Evolutionary conservation across 768 basidiomycete species (phyloP), one percentile per base, ranked within the genome.

Genomic region (Tulasnella calospora): DNA sequence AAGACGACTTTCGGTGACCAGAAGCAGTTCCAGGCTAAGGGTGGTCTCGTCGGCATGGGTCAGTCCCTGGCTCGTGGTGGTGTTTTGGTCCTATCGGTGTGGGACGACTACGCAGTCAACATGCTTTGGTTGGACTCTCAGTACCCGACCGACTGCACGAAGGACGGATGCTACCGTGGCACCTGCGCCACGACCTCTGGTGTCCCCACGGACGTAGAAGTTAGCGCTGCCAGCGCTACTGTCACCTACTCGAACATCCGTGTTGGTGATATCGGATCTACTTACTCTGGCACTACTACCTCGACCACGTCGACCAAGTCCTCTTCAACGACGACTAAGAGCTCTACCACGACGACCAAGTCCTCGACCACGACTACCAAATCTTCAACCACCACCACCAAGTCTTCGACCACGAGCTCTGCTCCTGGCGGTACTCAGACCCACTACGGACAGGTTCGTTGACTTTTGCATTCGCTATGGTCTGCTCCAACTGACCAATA

Each of bases 101-200:
- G 89, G 89, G 89, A 89, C 82, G 89, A 89, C 84, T 85, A 89
- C 81, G 84, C 84, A 41, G 89, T 83, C 79, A 84, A 86, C 83
- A 89, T 89, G 89, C 33, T 78, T 5, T 73, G 71, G 76, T 69
- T 78, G 33, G 79, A 79, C 46, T 35, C 33, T 51, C 36, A 46
- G 69, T 79, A 79, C 57, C 79, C 79, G 40, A 55, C 71, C 71
- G 55, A 38, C 61, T 36, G 30, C 36, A 35, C 79, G 2, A 30
- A n/a, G 15, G 79, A 79, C 57, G 79, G 79, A 69, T 38, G 80
- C 71, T 27, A 51, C 30, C 79, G 79, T 38, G 79, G 79, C 13
- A 79, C 79, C 21, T 79, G 79, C 47, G 3, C 79, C 30, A 78
- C 79, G 15, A 79, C 78, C 17, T 79, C 79, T 13, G 79, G 79